phyloP scores from a whole-genome alignment of 202 grass and related monocot species.

The Carex arenaria region DNA sequence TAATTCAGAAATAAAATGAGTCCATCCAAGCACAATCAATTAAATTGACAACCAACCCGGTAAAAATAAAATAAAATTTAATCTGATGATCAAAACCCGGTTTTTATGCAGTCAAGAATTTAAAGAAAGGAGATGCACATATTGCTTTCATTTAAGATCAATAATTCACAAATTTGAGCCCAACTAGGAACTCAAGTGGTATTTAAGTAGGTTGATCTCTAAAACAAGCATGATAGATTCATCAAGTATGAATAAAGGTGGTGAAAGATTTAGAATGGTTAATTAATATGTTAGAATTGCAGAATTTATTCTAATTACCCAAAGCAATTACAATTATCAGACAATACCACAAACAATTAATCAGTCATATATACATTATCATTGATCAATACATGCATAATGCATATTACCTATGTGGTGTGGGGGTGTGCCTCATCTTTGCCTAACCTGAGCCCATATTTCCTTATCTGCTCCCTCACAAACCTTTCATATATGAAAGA shows the following conservation, averaged over 20 bases:
- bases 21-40: neutral
- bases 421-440: slow-evolving; percentile 17
- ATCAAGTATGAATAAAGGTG: neutral
- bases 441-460: slow-evolving; percentile 36
- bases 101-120: too few relatives aligned
- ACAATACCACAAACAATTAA: neutral
- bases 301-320: neutral
- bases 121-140: too few relatives aligned
- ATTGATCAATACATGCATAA: neutral
- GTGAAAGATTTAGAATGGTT: neutral
- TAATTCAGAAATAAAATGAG: neutral
- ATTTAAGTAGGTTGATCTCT: too few relatives aligned
- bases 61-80: neutral
- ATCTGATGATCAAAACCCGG: too few relatives aligned
- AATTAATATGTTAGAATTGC: neutral
- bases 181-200: too few relatives aligned
- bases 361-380: neutral
- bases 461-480: slow-evolving; percentile 59
- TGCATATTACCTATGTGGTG: neutral
- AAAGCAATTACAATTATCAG: neutral
- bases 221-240: neutral
- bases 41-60: neutral
- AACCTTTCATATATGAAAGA: slow-evolving; percentile 75
- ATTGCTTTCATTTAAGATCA: neutral
- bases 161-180: too few relatives aligned